A percentile compares a stretch with the other conserved stretches of the same genome.
Evolutionary conservation across 345 rosid species (phyloP).

Genomic region (Syzygium oleosum): DNA sequence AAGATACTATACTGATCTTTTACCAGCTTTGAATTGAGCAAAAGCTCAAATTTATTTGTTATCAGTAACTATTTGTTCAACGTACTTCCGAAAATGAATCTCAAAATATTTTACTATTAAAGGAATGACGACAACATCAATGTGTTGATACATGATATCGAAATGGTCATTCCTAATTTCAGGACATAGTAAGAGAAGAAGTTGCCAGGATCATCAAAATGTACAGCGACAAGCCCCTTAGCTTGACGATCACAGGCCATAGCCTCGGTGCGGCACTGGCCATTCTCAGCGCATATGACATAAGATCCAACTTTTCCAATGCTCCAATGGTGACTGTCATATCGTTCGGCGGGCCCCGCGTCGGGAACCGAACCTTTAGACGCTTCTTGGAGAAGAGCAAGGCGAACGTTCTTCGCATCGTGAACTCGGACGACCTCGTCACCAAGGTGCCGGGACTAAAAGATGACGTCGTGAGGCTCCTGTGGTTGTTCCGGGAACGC

Average conservation of each 20-base stretch:
- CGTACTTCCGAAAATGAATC: not conserved
- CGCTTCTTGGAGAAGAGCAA: slow-evolving; percentile 55
- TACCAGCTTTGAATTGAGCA: not conserved
- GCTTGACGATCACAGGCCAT: slow-evolving; percentile 86
- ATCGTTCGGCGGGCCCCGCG: slow-evolving; percentile 93
- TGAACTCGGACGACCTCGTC: slow-evolving; percentile 74
- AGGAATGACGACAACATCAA: not conserved
- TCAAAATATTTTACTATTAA: not conserved
- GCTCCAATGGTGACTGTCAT: slow-evolving; percentile 73
- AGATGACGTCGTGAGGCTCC: slow-evolving; percentile 25
- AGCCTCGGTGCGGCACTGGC: slow-evolving; percentile 94
- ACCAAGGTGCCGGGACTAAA: slow-evolving; percentile 89
- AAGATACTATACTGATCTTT: not conserved
- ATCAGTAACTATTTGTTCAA: not conserved
- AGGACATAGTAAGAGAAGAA: slow-evolving; percentile 3
- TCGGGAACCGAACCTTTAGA: slow-evolving; percentile 66
- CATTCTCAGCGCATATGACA: slow-evolving; percentile 63
- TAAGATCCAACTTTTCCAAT: slow-evolving; percentile 19
- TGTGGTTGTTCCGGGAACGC: slow-evolving; percentile 49
- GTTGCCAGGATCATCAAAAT: not conserved
- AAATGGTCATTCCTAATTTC: not conserved
- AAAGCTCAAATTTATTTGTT: not conserved
- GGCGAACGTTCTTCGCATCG: slow-evolving; percentile 64
- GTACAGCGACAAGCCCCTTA: slow-evolving; percentile 51
- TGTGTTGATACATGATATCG: not conserved